A percentile compares a stretch with the other conserved stretches of the same genome.
Evolutionary conservation across 768 basidiomycete genomes (phyloP).

Genomic region (Mycena capillaripes): DNA sequence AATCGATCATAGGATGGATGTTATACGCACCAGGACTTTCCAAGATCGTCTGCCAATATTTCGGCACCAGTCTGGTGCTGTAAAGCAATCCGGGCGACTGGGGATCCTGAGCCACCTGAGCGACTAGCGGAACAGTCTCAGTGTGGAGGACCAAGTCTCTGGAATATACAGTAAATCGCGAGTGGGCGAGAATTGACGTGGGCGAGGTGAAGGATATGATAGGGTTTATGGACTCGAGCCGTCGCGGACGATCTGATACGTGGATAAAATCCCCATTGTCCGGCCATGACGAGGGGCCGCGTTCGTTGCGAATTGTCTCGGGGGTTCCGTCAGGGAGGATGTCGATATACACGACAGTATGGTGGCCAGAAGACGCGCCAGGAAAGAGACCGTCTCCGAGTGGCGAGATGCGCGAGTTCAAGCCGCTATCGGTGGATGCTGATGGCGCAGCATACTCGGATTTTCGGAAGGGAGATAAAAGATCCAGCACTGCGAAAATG

Average conservation of each 20-base stretch:
- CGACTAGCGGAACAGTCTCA: slow-evolving; percentile 60
- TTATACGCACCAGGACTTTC: slow-evolving; percentile 60
- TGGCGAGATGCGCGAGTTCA: slow-evolving; percentile 22
- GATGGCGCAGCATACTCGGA: slow-evolving; percentile 41
- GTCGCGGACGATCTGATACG: slow-evolving; percentile 63
- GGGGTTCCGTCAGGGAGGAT: slow-evolving; percentile 50
- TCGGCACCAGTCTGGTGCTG: slow-evolving; percentile 71
- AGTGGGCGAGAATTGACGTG: slow-evolving; percentile 62
- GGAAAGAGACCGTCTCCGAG: slow-evolving; percentile 33
- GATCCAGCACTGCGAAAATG: slow-evolving; percentile 54
- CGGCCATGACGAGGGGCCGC: slow-evolving; percentile 27
- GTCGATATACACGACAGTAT: slow-evolving; percentile 63
- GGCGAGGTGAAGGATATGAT: slow-evolving; percentile 73
- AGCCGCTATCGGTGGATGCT: slow-evolving; percentile 12
- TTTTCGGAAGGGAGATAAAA: slow-evolving; percentile 55
- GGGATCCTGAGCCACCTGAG: slow-evolving; percentile 40
- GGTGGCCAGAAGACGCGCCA: slow-evolving; percentile 33
- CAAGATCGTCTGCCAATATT: slow-evolving; percentile 73
- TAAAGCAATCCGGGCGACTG: slow-evolving; percentile 59
- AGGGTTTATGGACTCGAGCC: slow-evolving; percentile 72
- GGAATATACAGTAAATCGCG: slow-evolving; percentile 66
- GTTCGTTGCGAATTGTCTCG: slow-evolving; percentile 21
- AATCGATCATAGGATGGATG: slow-evolving; percentile 25
- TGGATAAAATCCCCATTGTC: slow-evolving; percentile 46
- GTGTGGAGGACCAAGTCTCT: slow-evolving; percentile 65